Conservation (phyloP, 2,329 filamentous ascomycete genomes). For the Talaromyces sp. region DNA sequence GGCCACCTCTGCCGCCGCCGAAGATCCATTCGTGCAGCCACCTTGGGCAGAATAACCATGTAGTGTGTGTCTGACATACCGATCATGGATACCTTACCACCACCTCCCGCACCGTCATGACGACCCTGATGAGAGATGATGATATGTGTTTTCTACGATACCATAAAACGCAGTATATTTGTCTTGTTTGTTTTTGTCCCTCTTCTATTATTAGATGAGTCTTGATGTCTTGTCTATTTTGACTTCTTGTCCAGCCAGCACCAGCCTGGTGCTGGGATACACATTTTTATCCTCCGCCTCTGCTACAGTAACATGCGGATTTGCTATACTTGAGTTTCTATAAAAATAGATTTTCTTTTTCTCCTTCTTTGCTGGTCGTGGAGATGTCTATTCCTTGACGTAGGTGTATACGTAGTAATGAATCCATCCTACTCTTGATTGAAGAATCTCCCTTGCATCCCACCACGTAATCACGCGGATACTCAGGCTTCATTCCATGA, state of each 20-base stretch:
- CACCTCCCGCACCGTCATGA: slow-evolving; percentile 29
- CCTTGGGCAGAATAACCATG: slow-evolving; percentile 29
- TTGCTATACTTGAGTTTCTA: slow-evolving; percentile 9
- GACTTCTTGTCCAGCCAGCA: neutral
- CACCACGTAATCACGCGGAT: neutral
- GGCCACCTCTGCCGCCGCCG: slow-evolving; percentile 25
- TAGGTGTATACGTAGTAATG: neutral
- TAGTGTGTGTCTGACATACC: neutral
- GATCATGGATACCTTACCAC: slow-evolving; percentile 37
- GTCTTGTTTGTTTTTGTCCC: slow-evolving; percentile 7
- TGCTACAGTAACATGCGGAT: slow-evolving; percentile 23
- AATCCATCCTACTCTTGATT: neutral
- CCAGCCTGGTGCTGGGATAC: neutral
- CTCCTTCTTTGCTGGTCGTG: neutral
- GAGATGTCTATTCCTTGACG: neutral
- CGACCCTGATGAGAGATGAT: slow-evolving; percentile 48
- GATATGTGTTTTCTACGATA: slow-evolving; percentile 36
- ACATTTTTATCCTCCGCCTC: slow-evolving; percentile 16
- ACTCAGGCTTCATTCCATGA: neutral
- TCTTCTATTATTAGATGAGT: neutral
- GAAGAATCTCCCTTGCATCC: neutral
- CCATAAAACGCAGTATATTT: slow-evolving; percentile 20
- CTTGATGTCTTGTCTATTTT: slow-evolving; percentile 2
- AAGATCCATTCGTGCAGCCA: slow-evolving; percentile 35
- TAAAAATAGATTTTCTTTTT: slow-evolving; percentile 18